Evolutionary conservation across 179 eudicot genomes (phyloP).

Genomic region (Gypsophila paniculata): DNA sequence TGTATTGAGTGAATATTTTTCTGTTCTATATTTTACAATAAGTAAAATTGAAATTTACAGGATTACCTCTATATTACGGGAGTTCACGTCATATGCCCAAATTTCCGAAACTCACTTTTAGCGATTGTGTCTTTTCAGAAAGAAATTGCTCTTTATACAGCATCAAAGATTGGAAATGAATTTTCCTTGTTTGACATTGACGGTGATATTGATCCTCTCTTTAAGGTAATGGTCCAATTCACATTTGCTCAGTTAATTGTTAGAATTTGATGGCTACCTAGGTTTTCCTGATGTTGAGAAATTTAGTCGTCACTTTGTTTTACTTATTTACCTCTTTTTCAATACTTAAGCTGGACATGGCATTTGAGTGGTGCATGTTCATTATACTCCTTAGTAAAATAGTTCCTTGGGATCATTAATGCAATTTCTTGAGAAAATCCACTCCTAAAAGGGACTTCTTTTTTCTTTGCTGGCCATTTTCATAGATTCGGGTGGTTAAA

Average conservation of each 20-base stretch:
- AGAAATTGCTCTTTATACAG: slow-evolving; percentile 91
- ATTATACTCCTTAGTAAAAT: background rate
- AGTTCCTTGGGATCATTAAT: no score
- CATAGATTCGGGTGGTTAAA: background rate
- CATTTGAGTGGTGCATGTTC: background rate
- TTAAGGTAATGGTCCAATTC: slow-evolving; percentile 62
- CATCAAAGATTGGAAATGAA: slow-evolving; percentile 76
- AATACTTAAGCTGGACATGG: slow-evolving; percentile 6
- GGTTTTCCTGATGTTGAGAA: background rate
- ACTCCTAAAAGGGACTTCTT: background rate
- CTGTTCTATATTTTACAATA: background rate
- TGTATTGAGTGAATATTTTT: background rate
- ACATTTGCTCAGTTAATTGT: background rate
- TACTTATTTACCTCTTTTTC: background rate
- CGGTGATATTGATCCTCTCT: slow-evolving; percentile 86
- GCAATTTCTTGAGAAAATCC: no score
- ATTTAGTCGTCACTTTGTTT: slow-evolving; percentile 1
- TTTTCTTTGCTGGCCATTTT: background rate
- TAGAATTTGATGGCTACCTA: background rate
- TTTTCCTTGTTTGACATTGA: slow-evolving; percentile 91
- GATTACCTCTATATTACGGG: background rate
- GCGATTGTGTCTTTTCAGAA: slow-evolving; percentile 50
- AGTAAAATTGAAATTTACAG: background rate
- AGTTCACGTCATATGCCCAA: slow-evolving; percentile 4
- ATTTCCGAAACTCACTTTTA: background rate